Base-by-base conservation (phyloP, 352 stramenopile genomes). In the Pythium rhizo-oryzae region DNA sequence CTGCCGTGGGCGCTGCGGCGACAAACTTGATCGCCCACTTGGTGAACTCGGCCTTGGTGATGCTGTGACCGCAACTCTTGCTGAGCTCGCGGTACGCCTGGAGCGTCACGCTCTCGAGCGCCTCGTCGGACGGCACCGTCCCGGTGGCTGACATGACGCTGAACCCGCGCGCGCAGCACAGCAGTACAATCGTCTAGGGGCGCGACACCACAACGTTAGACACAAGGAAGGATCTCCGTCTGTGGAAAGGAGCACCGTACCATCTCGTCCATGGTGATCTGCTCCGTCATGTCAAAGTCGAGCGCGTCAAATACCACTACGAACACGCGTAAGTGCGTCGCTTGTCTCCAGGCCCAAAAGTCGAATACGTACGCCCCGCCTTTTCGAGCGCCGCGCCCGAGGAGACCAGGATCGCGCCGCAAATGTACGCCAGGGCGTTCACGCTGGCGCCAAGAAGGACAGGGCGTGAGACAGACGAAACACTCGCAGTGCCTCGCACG, bases 251-350 rank as follows among this genome's bases (percentile, higher is more conserved):
- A 43, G 11, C 37, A 53, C 1, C 54, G 6, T 62, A 90, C 79
- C 84, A 90, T 90, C 62, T 92, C 84, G 62, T 92, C 84, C 79
- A 92, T 89, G 3, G 84, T 89, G 59, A 91, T 89, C 57, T 89
- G 70, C 56, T 88, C 81, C 0, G 82, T 92, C 49, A 73, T 65
- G 69, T 88, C 81, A 70, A 92, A 92, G 65, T 92, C 84, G 43
- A 92, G 77, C 9, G 82, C 80, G n/a, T 89, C 80, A 57, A 92
- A 92, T 18, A 89, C 75, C 60, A 92, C 84, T 92, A 35, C 11
- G 6, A 52, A 19, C 30, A 59, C 25, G 7, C 12, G 41, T 7
- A 41, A 44, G 8, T 21, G 15, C 7, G 53, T 55, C 15, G 53
- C 19, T 37, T 4, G 12, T 50, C 1, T 52, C 8, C 28, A 63